phyloP scores from a whole-genome alignment of 768 basidiomycete genomes.

The Mycena filopes region DNA sequence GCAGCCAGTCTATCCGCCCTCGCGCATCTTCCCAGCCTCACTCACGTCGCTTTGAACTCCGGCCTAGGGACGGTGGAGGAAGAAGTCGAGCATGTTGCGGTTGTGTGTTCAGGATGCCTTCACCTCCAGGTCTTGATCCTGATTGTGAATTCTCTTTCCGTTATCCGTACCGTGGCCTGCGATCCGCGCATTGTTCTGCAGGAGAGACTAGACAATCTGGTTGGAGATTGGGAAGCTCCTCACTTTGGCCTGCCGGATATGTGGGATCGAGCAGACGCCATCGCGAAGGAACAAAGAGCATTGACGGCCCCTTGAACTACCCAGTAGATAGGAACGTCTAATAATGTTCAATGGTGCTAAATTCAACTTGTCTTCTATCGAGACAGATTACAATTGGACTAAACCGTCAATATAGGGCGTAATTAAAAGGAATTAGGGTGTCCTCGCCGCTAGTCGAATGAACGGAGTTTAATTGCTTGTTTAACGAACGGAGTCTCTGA shows the following conservation, averaged over 20 bases:
- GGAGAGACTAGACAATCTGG: background rate
- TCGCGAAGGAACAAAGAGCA: too few species aligned
- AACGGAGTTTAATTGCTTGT: background rate
- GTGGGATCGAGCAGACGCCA: background rate
- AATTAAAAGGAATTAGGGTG: slow-evolving; percentile 6
- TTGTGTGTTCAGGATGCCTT: background rate
- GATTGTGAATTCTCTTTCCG: background rate
- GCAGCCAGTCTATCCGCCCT: too few species aligned
- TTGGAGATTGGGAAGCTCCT: slow-evolving; percentile 4
- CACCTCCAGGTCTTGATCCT: background rate
- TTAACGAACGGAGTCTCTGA: background rate
- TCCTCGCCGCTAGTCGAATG: background rate
- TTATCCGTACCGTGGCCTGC: background rate
- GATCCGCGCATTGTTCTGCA: background rate
- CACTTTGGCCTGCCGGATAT: background rate
- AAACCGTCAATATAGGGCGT: background rate
- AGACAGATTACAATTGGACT: background rate
- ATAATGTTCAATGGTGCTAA: too few species aligned
- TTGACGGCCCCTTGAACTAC: too few species aligned
- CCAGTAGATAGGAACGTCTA: too few species aligned
- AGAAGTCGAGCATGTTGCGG: background rate
- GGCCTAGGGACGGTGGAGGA: too few species aligned
- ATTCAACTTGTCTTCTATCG: too few species aligned
- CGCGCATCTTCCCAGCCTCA: background rate
- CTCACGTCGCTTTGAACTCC: background rate